Evolutionary conservation across 352 stramenopile species (phyloP), one percentile per base, ranked within the genome.

Genomic region (Phytophthora pinifolia): DNA sequence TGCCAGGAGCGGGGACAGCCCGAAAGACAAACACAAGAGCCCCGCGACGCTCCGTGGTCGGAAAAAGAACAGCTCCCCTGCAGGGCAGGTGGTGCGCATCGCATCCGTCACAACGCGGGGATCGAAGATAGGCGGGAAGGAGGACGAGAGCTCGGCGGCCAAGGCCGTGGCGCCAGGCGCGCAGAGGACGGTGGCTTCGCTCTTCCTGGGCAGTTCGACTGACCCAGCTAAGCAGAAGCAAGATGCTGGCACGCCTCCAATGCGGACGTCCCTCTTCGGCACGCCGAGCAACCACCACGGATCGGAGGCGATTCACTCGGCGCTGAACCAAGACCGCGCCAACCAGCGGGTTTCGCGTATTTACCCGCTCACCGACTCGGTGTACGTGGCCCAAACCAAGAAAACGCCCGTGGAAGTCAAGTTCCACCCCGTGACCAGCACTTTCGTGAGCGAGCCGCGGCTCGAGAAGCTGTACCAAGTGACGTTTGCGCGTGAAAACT

Each of bases 401-500:
- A 90, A 90, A 54, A 87, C 79, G 1, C 79, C 79, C 3, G 79
- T 90, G 15, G 79, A 90, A 51, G 75, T 90, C 18, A 86, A 86
- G 30, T 92, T 89, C 48, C 83, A 92, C 48, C 67, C 83, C 1
- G 15, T 92, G 31, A 89, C 79, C 31, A 88, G 76, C 48, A 67
- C 74, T 4, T 92, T 92, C 36, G 39, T 88, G 35, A 87, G 86
- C 50, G 78, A 92, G 34, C 43, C 78, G 22, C 70, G 82, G 20
- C 65, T 92, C 1, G 83, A 92, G 44, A 86, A 89, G 51, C 57
- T 92, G 17, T 92, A 89, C 47, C 77, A 88, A 59, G 79, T 90
- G 13, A 92, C 81, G 0, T 89, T 89, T 59, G 83, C 79, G n/a
- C 76, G 79, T 17, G 78, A 92, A 44, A 89, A 89, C 59, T 88